Conservation (phyloP, 108 stramenopile genomes). For the Nitzschia inconspicua region DNA sequence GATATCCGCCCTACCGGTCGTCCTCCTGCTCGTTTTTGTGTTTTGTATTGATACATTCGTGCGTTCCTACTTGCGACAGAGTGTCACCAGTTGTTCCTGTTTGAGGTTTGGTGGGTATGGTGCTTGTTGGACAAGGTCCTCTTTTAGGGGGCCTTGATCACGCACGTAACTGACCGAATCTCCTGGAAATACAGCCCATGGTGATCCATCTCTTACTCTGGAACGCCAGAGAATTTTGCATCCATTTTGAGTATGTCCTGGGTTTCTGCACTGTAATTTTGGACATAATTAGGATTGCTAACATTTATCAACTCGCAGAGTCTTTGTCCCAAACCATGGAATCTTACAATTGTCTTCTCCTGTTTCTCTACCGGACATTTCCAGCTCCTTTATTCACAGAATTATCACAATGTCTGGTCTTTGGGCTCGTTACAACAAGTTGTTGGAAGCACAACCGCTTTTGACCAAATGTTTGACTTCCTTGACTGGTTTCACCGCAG, state of each 20-base stretch:
- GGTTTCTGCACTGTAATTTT: constrained; percentile 12
- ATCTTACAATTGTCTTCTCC: neutral
- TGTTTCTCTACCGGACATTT: neutral
- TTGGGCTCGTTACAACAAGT: constrained; percentile 87
- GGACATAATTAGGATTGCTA: constrained; percentile 38
- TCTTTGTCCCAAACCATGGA: neutral
- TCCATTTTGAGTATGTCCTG: constrained; percentile 51
- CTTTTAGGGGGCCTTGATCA: constrained; percentile 10
- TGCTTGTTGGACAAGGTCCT: constrained; percentile 30
- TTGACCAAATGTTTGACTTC: constrained; percentile 83
- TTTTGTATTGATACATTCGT: no score
- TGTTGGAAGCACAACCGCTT: constrained; percentile 84
- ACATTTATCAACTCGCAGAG: neutral
- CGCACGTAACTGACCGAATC: constrained; percentile 3
- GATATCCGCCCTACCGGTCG: no score
- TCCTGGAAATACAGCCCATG: constrained; percentile 13
- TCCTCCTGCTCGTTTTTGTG: no score
- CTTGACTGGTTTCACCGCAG: constrained; percentile 83
- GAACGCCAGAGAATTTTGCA: constrained; percentile 40
- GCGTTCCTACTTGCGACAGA: constrained; percentile 54
- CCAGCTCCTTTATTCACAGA: neutral
- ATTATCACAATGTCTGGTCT: constrained; percentile 41
- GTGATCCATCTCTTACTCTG: constrained; percentile 44
- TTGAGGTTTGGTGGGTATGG: constrained; percentile 11
- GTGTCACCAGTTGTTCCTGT: constrained; percentile 24